A percentile compares a stretch with the other conserved stretches of the same genome.
Conservation (phyloP, 1,284 basidiomycete species). For the Papiliotrema flavescens region DNA sequence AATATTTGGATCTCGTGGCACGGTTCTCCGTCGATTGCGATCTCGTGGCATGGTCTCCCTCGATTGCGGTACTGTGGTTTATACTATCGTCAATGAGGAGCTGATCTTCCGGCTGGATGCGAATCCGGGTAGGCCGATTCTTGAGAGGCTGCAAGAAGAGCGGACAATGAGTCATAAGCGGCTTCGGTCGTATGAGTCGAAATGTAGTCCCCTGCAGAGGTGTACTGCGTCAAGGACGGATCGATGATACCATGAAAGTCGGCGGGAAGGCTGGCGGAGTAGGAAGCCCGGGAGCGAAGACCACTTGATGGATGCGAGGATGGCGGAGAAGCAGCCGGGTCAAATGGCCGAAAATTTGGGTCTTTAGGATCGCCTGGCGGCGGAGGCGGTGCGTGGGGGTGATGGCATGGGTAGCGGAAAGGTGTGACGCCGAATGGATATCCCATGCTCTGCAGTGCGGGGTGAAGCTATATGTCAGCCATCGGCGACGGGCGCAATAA, state of each 20-base stretch:
- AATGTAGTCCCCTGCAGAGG: background rate
- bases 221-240: background rate
- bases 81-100: too few species aligned
- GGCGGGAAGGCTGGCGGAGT: background rate
- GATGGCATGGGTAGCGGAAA: constrained; percentile 33
- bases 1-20: too few species aligned
- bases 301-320: background rate
- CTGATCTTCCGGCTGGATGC: too few species aligned
- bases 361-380: constrained; percentile 29
- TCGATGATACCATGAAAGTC: background rate
- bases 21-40: too few species aligned
- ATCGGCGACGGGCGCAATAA: background rate
- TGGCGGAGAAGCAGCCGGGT: constrained; percentile 9
- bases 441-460: constrained; percentile 1
- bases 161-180: constrained; percentile 4
- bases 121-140: background rate
- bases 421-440: constrained; percentile 38
- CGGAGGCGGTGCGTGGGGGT: constrained; percentile 22
- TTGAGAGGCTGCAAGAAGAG: constrained; percentile 3
- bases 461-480: background rate
- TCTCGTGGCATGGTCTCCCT: too few species aligned
- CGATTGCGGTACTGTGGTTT: too few species aligned
- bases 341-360: constrained; percentile 26
- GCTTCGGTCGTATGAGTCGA: background rate
- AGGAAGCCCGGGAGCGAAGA: background rate